Percentiles rank a stretch among this genome's conserved stretches.
phyloP scores from a whole-genome alignment of 2,329 filamentous ascomycete genomes.

The Nothomitra cinnamomea region DNA sequence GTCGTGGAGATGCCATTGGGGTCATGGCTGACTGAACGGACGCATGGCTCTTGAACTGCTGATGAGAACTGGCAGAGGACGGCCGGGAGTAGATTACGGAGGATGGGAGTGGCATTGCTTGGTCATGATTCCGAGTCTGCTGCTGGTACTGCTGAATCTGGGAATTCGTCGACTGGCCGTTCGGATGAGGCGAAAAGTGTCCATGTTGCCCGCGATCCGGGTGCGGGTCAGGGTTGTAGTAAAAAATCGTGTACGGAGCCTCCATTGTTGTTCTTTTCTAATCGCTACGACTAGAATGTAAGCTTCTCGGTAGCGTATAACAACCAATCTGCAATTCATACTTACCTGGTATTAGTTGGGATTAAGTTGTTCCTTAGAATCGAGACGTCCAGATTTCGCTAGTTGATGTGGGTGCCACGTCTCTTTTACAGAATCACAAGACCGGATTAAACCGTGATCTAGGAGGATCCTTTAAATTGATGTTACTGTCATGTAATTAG shows the following conservation, averaged over 20 bases:
- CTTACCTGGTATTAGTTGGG: conserved; percentile 1
- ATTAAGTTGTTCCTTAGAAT: not conserved
- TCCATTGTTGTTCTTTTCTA: conserved; percentile 40
- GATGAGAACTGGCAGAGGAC: conserved; percentile 26
- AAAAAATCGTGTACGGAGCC: conserved; percentile 47
- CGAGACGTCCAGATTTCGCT: not conserved
- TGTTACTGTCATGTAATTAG: conserved; percentile 2
- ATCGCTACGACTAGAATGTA: not conserved
- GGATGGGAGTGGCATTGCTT: conserved; percentile 21
- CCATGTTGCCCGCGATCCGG: conserved; percentile 57
- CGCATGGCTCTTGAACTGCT: conserved; percentile 16
- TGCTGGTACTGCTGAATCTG: conserved; percentile 18
- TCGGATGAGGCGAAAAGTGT: conserved; percentile 51
- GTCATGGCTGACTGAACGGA: conserved; percentile 7
- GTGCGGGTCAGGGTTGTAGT: conserved; percentile 65
- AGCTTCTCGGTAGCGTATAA: not conserved
- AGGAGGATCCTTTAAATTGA: not conserved
- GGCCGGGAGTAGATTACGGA: conserved; percentile 22
- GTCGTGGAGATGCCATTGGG: conserved; percentile 58
- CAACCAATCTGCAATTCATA: not conserved
- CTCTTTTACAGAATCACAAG: not conserved
- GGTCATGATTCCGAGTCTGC: conserved; percentile 13
- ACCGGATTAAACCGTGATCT: not conserved
- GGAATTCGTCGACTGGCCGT: conserved; percentile 18
- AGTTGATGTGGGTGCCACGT: not conserved